Percentiles rank a stretch among this genome's conserved stretches.
Evolutionary conservation across 2,329 filamentous ascomycete species (phyloP).

Genomic region (Trichophyton rubrum): DNA sequence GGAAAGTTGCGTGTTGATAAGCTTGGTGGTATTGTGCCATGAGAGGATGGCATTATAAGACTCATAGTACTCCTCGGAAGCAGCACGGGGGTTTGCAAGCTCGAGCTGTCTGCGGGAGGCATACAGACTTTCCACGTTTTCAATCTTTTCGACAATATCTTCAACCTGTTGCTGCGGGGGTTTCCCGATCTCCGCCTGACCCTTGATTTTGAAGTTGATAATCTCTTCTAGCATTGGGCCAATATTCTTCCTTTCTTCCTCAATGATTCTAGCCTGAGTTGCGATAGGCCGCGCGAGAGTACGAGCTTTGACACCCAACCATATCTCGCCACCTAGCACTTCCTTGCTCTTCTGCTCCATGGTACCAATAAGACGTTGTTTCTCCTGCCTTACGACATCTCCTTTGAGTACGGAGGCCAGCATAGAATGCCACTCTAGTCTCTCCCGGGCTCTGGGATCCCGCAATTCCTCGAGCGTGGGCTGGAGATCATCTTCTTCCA

Average conservation of each 20-base stretch:
- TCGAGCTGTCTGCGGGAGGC: constrained; percentile 66
- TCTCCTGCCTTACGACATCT: constrained; percentile 95
- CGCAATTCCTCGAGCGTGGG: constrained; percentile 82
- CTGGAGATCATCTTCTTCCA: constrained; percentile 77
- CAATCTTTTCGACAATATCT: constrained; percentile 80
- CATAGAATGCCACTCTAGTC: constrained; percentile 97
- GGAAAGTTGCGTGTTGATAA: constrained; percentile 87
- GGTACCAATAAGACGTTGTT: constrained; percentile 82
- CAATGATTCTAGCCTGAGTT: constrained; percentile 74
- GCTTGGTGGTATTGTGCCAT: constrained; percentile 93
- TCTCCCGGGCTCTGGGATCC: constrained; percentile 75
- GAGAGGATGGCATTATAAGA: constrained; percentile 81
- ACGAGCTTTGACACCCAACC: constrained; percentile 76
- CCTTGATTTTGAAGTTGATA: constrained; percentile 86
- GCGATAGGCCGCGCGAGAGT: constrained; percentile 71
- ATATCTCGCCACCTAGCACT: constrained; percentile 57
- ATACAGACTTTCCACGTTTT: constrained; percentile 75
- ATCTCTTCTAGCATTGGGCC: constrained; percentile 73
- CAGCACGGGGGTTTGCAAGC: constrained; percentile 60
- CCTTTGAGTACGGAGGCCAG: constrained; percentile 87
- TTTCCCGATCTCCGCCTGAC: constrained; percentile 82
- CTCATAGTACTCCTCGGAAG: constrained; percentile 63
- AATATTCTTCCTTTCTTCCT: constrained; percentile 64
- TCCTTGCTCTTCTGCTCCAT: constrained; percentile 61
- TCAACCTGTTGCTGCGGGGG: constrained; percentile 77